These are phyloP conservation scores for Thozetella sp. DNA, from an alignment of 495 filamentous ascomycete species.

Conservation along the genomic window DNA sequence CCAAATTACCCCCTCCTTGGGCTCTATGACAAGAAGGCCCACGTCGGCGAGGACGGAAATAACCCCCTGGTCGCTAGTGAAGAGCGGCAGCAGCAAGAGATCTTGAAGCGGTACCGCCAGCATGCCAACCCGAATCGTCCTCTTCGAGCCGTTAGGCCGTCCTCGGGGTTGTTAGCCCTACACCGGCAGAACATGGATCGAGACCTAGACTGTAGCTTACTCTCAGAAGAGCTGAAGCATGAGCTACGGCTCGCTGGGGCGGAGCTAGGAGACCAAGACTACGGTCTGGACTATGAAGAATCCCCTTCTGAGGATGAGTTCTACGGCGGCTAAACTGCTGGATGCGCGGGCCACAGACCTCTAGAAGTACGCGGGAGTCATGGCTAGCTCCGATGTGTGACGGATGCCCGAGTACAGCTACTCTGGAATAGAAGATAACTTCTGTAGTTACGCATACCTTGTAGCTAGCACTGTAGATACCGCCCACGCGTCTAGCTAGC, in stretches of 20 bases:
- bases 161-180: background rate
- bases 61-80: constrained; percentile 31
- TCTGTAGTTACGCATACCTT: too few relatives aligned
- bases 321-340: background rate
- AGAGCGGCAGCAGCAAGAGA: constrained; percentile 26
- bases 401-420: too few relatives aligned
- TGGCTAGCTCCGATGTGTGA: too few relatives aligned
- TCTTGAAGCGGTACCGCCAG: background rate
- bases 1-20: constrained; percentile 37
- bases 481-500: too few relatives aligned
- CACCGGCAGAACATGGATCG: constrained; percentile 22
- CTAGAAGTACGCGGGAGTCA: too few relatives aligned
- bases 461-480: too few relatives aligned
- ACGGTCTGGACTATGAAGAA: constrained; percentile 7
- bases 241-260: constrained; percentile 17
- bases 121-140: constrained; percentile 6
- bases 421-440: too few relatives aligned
- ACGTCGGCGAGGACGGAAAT: constrained; percentile 29
- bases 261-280: background rate
- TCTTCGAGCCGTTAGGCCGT: constrained; percentile 5
- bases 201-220: constrained; percentile 20
- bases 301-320: background rate
- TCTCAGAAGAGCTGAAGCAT: constrained; percentile 14
- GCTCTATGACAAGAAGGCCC: constrained; percentile 37
- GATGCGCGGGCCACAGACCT: too few relatives aligned